Percentiles rank a stretch among this genome's conserved stretches.
phyloP scores from a whole-genome alignment of 2,329 filamentous ascomycete genomes.

The Cordyceps farinosa region DNA sequence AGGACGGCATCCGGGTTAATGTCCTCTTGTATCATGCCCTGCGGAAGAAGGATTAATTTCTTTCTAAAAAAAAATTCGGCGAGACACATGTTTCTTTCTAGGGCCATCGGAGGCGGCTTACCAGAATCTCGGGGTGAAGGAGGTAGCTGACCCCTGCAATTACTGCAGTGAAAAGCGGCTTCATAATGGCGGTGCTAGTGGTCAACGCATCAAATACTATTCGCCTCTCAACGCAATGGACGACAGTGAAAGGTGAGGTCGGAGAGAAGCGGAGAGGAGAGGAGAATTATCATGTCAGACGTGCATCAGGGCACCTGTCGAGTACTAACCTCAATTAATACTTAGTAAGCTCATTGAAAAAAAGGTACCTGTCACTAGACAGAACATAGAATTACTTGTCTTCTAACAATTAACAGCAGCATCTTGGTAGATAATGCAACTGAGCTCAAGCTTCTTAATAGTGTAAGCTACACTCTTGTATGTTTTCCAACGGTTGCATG shows the following conservation, averaged over 20 bases:
- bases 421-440: no score
- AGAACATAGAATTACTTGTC: no score
- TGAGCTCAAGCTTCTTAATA: no score
- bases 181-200: conserved; percentile 10
- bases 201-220: neutral
- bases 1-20: conserved; percentile 40
- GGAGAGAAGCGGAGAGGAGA: neutral
- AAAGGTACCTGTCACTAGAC: no score
- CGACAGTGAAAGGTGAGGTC: neutral
- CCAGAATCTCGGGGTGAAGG: conserved; percentile 17
- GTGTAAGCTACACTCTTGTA: no score
- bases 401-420: no score
- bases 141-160: conserved; percentile 17
- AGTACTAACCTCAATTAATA: no score
- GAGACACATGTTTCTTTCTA: neutral
- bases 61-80: neutral
- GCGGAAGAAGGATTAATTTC: neutral
- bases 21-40: conserved; percentile 41
- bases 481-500: no score
- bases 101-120: neutral
- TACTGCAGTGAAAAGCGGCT: conserved; percentile 16
- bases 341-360: no score
- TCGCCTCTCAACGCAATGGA: neutral
- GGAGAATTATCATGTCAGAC: neutral
- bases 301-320: neutral